These are phyloP conservation scores for Lichtheimia ramosa DNA, from an alignment of 371 early-diverging fungal species.

Conservation along the genomic window DNA sequence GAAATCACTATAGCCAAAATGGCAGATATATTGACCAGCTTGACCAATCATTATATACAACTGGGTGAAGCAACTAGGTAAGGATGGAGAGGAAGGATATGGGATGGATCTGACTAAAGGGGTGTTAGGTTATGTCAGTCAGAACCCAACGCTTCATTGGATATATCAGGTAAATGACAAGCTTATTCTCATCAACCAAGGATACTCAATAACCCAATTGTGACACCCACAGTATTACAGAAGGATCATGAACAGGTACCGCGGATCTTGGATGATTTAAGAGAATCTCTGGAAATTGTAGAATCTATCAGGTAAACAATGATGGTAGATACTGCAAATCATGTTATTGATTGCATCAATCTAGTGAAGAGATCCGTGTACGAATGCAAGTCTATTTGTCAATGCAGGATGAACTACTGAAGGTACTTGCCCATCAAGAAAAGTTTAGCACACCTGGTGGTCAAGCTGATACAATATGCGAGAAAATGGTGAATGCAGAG, in stretches of 20 bases:
- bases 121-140: conserved; percentile 28
- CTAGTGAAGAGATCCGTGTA: conserved; percentile 33
- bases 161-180: conserved; percentile 31
- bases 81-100: neutral
- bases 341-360: neutral
- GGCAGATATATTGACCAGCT: conserved; percentile 49
- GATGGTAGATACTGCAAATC: too few relatives aligned
- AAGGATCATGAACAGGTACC: conserved; percentile 47
- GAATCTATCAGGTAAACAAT: conserved; percentile 24
- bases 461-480: conserved; percentile 32
- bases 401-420: conserved; percentile 28
- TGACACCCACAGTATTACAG: conserved; percentile 21
- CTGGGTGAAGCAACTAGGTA: conserved; percentile 47
- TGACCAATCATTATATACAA: conserved; percentile 51
- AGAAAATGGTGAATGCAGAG: conserved; percentile 32
- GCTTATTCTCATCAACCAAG: neutral
- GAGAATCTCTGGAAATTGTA: conserved; percentile 30
- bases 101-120: neutral
- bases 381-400: conserved; percentile 27
- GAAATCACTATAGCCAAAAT: conserved; percentile 42
- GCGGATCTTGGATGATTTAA: conserved; percentile 35
- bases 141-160: conserved; percentile 32
- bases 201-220: neutral
- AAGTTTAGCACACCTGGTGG: conserved; percentile 25
- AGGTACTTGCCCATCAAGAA: conserved; percentile 32